These are phyloP conservation scores for Solanum hybrid DNA, from an alignment of 305 asterid species.

Conservation along the genomic window DNA sequence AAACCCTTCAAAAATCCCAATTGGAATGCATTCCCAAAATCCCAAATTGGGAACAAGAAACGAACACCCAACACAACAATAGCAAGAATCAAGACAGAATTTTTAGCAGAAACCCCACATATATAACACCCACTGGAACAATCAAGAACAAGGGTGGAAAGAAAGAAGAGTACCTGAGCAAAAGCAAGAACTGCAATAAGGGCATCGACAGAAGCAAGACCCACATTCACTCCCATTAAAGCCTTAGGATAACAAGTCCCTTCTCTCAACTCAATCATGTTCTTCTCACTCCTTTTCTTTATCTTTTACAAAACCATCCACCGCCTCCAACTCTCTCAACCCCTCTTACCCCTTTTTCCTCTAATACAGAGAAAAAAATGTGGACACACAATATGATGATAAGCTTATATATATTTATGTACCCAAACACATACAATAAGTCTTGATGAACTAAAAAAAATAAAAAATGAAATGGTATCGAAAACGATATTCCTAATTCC, in stretches of 20 bases:
- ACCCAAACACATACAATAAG: background rate
- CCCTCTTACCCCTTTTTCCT: background rate
- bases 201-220: constrained; percentile 59
- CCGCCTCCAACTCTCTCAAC: background rate
- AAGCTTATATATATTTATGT: background rate
- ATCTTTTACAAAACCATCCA: background rate
- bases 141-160: background rate
- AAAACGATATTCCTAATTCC: constrained; percentile 6
- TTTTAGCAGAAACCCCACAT: background rate
- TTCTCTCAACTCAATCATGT: constrained; percentile 54
- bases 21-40: background rate
- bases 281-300: background rate
- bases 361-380: background rate
- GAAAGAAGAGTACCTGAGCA: constrained; percentile 36
- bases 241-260: constrained; percentile 58
- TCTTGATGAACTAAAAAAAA: background rate
- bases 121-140: background rate
- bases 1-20: constrained; percentile 2
- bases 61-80: background rate
- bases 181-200: constrained; percentile 62
- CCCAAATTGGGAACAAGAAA: background rate
- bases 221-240: constrained; percentile 57
- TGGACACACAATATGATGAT: background rate
- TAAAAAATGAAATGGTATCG: background rate
- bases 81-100: background rate